These are phyloP conservation scores for Citrus sp. DNA, from an alignment of 345 rosid genomes.

Conservation along the genomic window DNA sequence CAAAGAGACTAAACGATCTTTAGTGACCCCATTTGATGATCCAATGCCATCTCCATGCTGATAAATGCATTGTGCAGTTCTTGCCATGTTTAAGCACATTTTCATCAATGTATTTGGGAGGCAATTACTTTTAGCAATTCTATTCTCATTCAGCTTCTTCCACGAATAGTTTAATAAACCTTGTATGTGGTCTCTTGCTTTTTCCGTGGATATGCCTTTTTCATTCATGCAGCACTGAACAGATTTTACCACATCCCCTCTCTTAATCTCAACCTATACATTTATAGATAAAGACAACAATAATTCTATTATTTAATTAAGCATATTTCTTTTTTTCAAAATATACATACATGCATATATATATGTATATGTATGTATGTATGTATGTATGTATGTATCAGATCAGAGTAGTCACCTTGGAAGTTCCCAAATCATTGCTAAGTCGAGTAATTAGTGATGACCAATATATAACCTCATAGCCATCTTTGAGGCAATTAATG, in stretches of 20 bases:
- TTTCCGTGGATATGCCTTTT: background rate
- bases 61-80: constrained; percentile 7
- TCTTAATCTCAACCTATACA: background rate
- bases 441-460: background rate
- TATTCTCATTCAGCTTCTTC: constrained; percentile 6
- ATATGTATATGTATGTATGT: too few species aligned
- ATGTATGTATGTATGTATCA: too few species aligned
- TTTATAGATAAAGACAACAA: too few species aligned
- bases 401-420: background rate
- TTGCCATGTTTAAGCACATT: constrained; percentile 8
- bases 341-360: too few species aligned
- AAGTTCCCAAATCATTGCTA: constrained; percentile 1
- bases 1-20: constrained; percentile 1
- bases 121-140: background rate
- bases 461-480: background rate
- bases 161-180: background rate
- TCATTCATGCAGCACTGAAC: constrained; percentile 15
- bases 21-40: constrained; percentile 4
- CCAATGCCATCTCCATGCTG: constrained; percentile 18
- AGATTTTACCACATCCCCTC: constrained; percentile 16
- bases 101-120: background rate
- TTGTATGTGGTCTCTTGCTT: constrained; percentile 10
- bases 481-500: background rate
- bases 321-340: too few species aligned
- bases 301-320: too few species aligned